A percentile compares a stretch with the other conserved stretches of the same genome.
Conservation (phyloP, 1,284 basidiomycete species). For the Athelia psychrophila region DNA sequence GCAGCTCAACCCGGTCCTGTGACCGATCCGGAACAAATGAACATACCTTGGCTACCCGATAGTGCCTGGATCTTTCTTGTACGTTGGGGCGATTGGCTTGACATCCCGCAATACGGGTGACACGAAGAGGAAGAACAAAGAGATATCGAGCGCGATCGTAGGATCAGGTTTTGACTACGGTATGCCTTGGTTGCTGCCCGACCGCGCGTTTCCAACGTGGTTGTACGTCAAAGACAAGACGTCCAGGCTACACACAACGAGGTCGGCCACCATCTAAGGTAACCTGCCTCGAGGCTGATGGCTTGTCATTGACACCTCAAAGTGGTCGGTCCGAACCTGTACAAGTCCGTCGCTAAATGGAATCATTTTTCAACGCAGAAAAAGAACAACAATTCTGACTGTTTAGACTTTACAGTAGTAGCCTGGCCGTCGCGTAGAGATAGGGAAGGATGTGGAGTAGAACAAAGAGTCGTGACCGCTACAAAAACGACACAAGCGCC, state of each 20-base stretch:
- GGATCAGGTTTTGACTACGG: constrained; percentile 28
- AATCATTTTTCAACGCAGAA: no score
- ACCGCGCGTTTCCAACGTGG: constrained; percentile 38
- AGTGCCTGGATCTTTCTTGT: constrained; percentile 37
- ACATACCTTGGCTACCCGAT: constrained; percentile 35
- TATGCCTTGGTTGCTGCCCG: constrained; percentile 23
- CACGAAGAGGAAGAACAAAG: constrained; percentile 23
- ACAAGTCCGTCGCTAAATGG: no score
- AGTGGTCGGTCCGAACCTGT: no score
- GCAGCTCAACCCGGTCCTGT: constrained; percentile 6
- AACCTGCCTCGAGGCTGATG: constrained; percentile 35
- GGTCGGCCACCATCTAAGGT: constrained; percentile 29
- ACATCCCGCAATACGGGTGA: constrained; percentile 34
- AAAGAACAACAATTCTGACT: no score
- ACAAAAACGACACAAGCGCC: no score
- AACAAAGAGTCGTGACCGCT: no score
- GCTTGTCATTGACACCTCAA: no score
- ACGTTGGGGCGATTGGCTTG: constrained; percentile 61
- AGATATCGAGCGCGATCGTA: constrained; percentile 24
- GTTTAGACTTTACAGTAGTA: no score
- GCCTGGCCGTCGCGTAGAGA: no score
- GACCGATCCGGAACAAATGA: constrained; percentile 5
- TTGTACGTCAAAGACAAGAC: constrained; percentile 21
- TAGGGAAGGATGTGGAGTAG: no score
- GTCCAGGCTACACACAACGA: constrained; percentile 29